phyloP scores from a whole-genome alignment of 2,329 filamentous ascomycete genomes.

The Epichloe scottii region DNA sequence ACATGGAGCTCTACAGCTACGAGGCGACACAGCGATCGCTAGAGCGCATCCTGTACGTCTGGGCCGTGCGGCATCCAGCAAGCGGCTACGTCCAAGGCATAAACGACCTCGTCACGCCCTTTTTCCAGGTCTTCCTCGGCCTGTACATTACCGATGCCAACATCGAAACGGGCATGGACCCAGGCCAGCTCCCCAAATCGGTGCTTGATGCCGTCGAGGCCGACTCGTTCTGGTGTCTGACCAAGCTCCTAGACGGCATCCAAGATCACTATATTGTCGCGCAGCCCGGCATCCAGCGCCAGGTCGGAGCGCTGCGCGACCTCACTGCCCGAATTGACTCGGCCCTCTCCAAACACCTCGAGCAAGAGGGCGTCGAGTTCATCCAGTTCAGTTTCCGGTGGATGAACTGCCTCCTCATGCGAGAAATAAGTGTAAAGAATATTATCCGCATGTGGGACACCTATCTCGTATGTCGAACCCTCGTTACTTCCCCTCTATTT shows the following conservation, averaged over 20 bases:
- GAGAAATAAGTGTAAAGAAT: conserved; percentile 91
- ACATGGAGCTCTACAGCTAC: conserved; percentile 88
- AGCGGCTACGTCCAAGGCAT: conserved; percentile 98
- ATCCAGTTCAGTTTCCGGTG: conserved; percentile 98
- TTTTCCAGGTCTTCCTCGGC: conserved; percentile 94
- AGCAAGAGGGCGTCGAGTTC: conserved; percentile 87
- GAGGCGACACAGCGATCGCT: conserved; percentile 90
- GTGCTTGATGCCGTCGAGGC: conserved; percentile 95
- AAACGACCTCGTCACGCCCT: conserved; percentile 93
- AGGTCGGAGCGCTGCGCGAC: conserved; percentile 79
- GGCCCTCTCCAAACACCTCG: conserved; percentile 73
- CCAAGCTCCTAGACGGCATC: conserved; percentile 94
- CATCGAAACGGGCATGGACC: conserved; percentile 91
- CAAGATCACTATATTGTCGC: conserved; percentile 99
- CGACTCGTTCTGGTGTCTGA: conserved; percentile 96
- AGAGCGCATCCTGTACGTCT: conserved; percentile 90
- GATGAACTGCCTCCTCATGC: conserved; percentile 99
- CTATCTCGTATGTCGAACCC: conserved; percentile 60
- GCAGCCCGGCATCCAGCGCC: conserved; percentile 89
- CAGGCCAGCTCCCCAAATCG: conserved; percentile 77
- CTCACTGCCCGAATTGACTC: conserved; percentile 83
- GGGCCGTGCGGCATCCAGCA: conserved; percentile 94
- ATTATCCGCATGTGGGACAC: conserved; percentile 99
- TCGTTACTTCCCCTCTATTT: neutral
- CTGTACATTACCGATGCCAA: conserved; percentile 91